Evolutionary conservation across 192 early-diverging fungal species (phyloP).

Genomic region (Phycomyces nitens): DNA sequence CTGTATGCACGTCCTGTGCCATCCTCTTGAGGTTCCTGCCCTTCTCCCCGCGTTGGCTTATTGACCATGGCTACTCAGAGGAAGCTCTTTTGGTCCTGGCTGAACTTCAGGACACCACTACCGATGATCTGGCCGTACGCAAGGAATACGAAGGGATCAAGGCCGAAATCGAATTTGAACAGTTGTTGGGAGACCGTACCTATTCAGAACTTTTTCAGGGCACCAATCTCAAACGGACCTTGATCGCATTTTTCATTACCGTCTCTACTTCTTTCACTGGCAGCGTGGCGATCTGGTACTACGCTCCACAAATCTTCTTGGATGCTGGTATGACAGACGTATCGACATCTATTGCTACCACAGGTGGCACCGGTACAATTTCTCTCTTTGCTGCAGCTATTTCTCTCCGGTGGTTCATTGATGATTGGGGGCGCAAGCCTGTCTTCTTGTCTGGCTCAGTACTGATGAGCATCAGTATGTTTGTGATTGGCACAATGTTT

Average conservation of each 20-base stretch:
- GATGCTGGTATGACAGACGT: constrained; percentile 23
- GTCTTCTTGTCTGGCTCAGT: constrained; percentile 68
- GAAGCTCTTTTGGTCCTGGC: constrained; percentile 66
- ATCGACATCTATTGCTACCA: constrained; percentile 22
- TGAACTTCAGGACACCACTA: constrained; percentile 44
- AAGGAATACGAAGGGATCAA: constrained; percentile 69
- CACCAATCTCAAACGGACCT: constrained; percentile 56
- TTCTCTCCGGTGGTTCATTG: constrained; percentile 66
- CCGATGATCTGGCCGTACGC: constrained; percentile 39
- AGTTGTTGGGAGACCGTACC: constrained; percentile 53
- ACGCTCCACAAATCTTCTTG: constrained; percentile 48
- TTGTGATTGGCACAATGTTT: constrained; percentile 54
- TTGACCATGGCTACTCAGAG: constrained; percentile 58
- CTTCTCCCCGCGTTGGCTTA: constrained; percentile 81
- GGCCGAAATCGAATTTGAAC: constrained; percentile 57
- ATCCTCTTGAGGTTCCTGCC: constrained; percentile 65
- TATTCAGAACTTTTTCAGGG: constrained; percentile 55
- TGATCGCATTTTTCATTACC: constrained; percentile 65
- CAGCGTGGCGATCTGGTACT: constrained; percentile 67
- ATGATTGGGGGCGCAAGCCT: constrained; percentile 72
- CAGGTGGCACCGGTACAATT: constrained; percentile 40
- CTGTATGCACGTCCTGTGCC: constrained; percentile 59
- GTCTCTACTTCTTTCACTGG: constrained; percentile 76
- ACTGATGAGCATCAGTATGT: constrained; percentile 58
- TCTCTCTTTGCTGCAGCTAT: constrained; percentile 78